A percentile compares a stretch with the other conserved stretches of the same genome.
Conservation (phyloP, 2,329 filamentous ascomycete species). For the Pyricularia grisea region DNA sequence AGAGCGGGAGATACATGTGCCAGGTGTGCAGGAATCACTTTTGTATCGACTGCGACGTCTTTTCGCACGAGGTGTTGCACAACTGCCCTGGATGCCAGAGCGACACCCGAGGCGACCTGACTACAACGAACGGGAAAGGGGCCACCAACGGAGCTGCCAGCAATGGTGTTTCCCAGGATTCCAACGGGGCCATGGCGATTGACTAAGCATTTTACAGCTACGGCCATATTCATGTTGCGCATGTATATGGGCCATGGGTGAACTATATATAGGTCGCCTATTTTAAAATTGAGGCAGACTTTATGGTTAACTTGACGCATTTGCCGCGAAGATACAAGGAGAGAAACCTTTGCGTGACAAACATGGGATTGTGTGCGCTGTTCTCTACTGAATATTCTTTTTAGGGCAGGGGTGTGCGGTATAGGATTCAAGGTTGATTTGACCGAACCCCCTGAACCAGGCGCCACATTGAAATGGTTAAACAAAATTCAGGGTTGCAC, state of each 20-base stretch:
- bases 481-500: too few species aligned
- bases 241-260: not conserved
- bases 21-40: conserved; percentile 83
- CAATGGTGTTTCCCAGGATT: not conserved
- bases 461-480: too few species aligned
- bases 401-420: too few species aligned
- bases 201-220: not conserved
- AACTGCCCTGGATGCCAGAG: conserved; percentile 88
- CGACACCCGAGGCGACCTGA: conserved; percentile 23
- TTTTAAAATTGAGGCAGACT: too few species aligned
- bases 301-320: too few species aligned
- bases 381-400: too few species aligned
- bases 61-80: conserved; percentile 86
- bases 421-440: too few species aligned
- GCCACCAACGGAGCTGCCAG: not conserved
- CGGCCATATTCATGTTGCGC: not conserved
- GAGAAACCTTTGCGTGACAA: too few species aligned
- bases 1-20: conserved; percentile 83
- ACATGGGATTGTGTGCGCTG: too few species aligned
- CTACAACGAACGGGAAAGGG: not conserved
- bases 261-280: not conserved
- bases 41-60: conserved; percentile 96
- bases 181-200: conserved; percentile 1
- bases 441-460: too few species aligned
- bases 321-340: too few species aligned